Evolutionary conservation across 2,329 filamentous ascomycete genomes (phyloP), one percentile per base, ranked within the genome.

Genomic region (Cladophialophora carrionii): DNA sequence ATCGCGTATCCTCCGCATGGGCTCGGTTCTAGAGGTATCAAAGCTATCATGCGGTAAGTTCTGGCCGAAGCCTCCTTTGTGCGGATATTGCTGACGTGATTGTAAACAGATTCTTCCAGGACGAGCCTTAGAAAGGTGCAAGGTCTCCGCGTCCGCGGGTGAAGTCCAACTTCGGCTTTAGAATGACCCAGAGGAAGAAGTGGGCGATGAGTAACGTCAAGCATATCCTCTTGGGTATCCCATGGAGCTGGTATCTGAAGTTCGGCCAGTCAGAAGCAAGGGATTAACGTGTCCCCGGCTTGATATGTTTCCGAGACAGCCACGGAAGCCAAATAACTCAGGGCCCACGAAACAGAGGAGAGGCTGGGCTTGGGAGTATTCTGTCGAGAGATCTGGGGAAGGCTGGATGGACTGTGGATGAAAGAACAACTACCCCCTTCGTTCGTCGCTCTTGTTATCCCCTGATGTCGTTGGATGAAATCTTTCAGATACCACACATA

Each of bases 1-100:
- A 92, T 97, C 71, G 92, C 91, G 74, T 97, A 96, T 78, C 93
- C 93, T 48, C 88, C 90, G 64, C 88, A 92, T 73, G 92, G 93
- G 7, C 83, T 97, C 31, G 92, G 92, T 1, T 87, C 93, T 53
- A 86, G 88, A 68, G 93, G 92, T 51, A 87, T 92, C 68, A 87
- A 90, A 75, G 91, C 92, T n/a, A 87, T 97, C 49, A 69, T 69
- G 67, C 55, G 67, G 67, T 69, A 65, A 69, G 64, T 69, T 10
- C 14, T 29, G 1, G 26, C 2, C 22, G 43, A 24, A 20, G 7
- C 20, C 7, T 32, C 24, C 9, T 48, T 48, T 58, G 14, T 8
- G 17, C 5, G 7, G 8, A 37, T 12, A 12, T 22, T 29, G 14
- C 31, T 24, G 20, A 37, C 48, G 17, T 22, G 8, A 43, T 3